These are phyloP conservation scores for Sarocladium strictum DNA, from an alignment of 2,329 filamentous ascomycete genomes.

Conservation along the genomic window DNA sequence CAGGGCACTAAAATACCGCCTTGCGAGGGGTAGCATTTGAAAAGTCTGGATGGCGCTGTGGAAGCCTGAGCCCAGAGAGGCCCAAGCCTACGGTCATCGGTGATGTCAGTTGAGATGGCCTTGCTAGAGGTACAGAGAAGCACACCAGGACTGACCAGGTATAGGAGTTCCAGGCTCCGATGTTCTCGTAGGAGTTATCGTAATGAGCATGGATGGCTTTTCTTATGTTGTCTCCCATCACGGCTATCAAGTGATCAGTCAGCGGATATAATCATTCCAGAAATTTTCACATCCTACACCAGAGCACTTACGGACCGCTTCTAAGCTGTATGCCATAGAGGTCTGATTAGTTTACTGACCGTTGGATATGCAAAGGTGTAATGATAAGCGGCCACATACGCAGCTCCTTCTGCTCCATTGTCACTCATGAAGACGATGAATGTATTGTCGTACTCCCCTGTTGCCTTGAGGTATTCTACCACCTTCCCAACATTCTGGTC, in stretches of 20 bases:
- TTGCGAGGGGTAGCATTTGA: slow-evolving; percentile 35
- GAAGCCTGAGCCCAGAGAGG: slow-evolving; percentile 45
- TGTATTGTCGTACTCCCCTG: slow-evolving; percentile 56
- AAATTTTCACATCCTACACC: too few relatives aligned
- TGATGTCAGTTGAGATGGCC: too few relatives aligned
- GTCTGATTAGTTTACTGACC: too few relatives aligned
- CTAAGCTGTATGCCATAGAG: too few relatives aligned
- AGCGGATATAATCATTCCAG: too few relatives aligned
- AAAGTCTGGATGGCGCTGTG: slow-evolving; percentile 29
- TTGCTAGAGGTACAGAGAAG: too few relatives aligned
- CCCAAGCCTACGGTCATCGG: too few relatives aligned
- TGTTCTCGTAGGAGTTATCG: slow-evolving; percentile 43
- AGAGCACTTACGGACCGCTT: too few relatives aligned
- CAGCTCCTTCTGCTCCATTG: slow-evolving; percentile 56
- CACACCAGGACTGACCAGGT: slow-evolving; percentile 54
- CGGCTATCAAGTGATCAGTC: too few relatives aligned
- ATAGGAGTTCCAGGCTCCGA: slow-evolving; percentile 50
- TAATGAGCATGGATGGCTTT: too few relatives aligned
- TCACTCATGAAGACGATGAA: slow-evolving; percentile 59
- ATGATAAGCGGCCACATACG: slow-evolving; percentile 53
- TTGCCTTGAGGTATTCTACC: slow-evolving; percentile 46
- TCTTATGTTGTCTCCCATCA: too few relatives aligned
- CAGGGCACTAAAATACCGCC: slow-evolving; percentile 31
- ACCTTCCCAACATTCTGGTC: slow-evolving; percentile 56
- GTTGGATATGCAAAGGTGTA: too few relatives aligned